Evolutionary conservation across 2,329 filamentous ascomycete species (phyloP).

Genomic region (Trichophyton schoenleinii): DNA sequence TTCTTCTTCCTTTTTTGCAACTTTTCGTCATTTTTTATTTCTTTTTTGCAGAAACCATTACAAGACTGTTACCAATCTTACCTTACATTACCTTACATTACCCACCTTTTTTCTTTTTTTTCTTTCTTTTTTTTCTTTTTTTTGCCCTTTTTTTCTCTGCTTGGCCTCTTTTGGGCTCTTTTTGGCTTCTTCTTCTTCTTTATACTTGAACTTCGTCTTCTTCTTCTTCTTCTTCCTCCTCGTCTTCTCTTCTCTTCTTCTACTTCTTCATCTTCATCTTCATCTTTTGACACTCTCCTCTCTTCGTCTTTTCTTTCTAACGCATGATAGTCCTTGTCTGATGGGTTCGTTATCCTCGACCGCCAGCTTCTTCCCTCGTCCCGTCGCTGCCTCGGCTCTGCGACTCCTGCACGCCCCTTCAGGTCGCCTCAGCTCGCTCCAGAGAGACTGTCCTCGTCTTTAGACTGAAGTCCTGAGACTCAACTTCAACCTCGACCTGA

Average conservation of each 20-base stretch:
- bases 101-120: not conserved
- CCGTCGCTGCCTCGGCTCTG: conserved; percentile 36
- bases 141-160: not conserved
- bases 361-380: conserved; percentile 21
- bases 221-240: conserved; percentile 16
- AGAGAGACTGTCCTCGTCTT: conserved; percentile 11
- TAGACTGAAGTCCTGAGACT: no score
- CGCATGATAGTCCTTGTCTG: conserved; percentile 24
- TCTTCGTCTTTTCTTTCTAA: conserved; percentile 14
- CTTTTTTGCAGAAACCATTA: no score
- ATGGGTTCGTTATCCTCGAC: conserved; percentile 23
- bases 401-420: conserved; percentile 41
- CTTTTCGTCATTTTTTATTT: no score
- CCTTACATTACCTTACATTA: no score
- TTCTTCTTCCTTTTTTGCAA: no score
- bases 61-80: no score
- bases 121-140: not conserved
- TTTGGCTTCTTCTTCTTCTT: conserved; percentile 14
- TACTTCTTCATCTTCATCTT: conserved; percentile 24
- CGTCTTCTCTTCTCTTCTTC: not conserved
- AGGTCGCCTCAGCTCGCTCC: conserved; percentile 26
- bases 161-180: not conserved
- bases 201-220: conserved; percentile 23
- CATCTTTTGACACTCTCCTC: not conserved
- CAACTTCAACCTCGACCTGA: no score